phyloP scores from a whole-genome alignment of 2,329 filamentous ascomycete species.

The Aspergillus melleus region DNA sequence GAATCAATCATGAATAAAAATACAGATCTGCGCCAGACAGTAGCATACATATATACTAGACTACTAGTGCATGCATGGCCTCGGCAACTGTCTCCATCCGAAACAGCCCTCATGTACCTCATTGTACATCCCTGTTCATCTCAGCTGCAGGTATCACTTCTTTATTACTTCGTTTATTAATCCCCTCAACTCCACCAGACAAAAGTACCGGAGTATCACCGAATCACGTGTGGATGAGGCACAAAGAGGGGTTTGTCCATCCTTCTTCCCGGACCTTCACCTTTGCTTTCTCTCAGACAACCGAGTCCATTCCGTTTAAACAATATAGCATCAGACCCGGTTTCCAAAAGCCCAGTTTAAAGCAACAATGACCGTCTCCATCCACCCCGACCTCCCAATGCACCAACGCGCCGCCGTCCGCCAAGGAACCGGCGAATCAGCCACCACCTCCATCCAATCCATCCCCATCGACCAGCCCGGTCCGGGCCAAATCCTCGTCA shows the following conservation, averaged over 20 bases:
- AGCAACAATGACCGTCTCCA: neutral
- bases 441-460: neutral
- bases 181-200: neutral
- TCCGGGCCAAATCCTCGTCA: constrained; percentile 10
- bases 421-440: neutral
- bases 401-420: neutral
- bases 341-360: no score
- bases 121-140: neutral
- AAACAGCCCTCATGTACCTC: no score
- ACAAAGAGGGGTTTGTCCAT: neutral
- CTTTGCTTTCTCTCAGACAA: neutral
- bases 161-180: neutral
- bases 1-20: no score
- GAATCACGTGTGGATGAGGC: neutral
- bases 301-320: neutral
- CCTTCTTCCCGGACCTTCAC: neutral
- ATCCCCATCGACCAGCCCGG: constrained; percentile 1
- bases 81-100: no score
- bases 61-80: no score
- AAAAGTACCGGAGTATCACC: neutral
- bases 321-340: no score
- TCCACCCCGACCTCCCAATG: neutral
- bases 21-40: no score
- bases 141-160: neutral
- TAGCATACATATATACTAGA: no score